These are phyloP conservation scores for Crithidia acanthocephali DNA, from an alignment of 208 protist genomes.

Conservation along the genomic window DNA sequence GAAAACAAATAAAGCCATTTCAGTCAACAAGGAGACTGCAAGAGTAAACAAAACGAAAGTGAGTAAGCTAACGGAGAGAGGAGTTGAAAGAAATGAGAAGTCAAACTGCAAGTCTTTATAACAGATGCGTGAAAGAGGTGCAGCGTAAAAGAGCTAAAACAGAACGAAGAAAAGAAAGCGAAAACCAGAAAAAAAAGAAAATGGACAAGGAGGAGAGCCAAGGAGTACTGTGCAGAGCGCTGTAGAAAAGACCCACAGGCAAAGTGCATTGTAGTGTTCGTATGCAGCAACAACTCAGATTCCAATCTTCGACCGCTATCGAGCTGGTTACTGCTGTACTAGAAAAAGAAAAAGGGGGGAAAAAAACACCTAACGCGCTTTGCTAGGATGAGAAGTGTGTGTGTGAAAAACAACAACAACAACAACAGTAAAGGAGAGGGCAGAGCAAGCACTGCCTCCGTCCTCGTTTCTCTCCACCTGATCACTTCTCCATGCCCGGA, in stretches of 20 bases:
- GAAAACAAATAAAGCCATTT: background rate
- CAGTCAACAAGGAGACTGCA: background rate
- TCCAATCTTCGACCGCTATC: no score
- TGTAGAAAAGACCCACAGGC: no score
- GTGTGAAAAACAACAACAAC: background rate
- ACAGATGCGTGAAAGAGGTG: background rate
- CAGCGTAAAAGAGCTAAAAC: background rate
- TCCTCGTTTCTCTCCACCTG: no score
- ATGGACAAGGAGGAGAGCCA: background rate
- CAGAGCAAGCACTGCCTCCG: no score
- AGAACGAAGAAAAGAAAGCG: background rate
- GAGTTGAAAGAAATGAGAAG: background rate
- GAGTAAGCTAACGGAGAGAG: slow-evolving; percentile 5
- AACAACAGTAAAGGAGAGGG: background rate
- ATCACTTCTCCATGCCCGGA: no score
- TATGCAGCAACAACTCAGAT: no score
- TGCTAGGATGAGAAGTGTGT: background rate
- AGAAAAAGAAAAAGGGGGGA: background rate
- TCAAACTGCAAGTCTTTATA: background rate
- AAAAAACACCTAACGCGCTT: background rate
- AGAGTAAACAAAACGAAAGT: slow-evolving; percentile 4
- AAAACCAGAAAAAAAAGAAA: slow-evolving; percentile 13
- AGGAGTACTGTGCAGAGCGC: no score
- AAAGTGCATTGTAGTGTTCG: no score
- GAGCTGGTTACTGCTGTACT: no score